These are phyloP conservation scores for Alternaria angustiovoidea DNA, from an alignment of 2,329 filamentous ascomycete species.

Conservation along the genomic window DNA sequence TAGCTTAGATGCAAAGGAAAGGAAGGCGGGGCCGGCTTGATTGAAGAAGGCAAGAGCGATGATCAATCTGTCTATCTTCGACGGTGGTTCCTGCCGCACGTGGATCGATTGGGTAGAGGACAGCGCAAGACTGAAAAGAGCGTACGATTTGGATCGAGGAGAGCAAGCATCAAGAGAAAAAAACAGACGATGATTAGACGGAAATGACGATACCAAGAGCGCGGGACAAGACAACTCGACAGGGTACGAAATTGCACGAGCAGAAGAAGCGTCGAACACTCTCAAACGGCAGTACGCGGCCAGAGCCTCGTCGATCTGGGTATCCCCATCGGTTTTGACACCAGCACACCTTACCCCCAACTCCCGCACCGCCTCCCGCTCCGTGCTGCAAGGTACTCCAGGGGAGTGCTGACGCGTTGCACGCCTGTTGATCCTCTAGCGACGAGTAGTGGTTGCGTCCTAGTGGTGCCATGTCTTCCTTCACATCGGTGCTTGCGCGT, in stretches of 20 bases:
- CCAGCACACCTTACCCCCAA: conserved; percentile 7
- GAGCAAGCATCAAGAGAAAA: conserved; percentile 1
- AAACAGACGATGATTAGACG: conserved; percentile 4
- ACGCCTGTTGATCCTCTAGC: conserved; percentile 12
- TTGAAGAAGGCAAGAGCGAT: conserved; percentile 11
- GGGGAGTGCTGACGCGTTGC: conserved; percentile 15
- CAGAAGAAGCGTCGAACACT: conserved; percentile 13
- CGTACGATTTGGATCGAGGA: conserved; percentile 5
- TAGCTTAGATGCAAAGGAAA: conserved; percentile 8
- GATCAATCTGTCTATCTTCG: conserved; percentile 3
- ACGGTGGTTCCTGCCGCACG: conserved; percentile 12
- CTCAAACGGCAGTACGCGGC: conserved; percentile 16
- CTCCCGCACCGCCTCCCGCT: conserved; percentile 10
- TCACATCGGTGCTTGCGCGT: conserved; percentile 8
- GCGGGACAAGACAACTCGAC: conserved; percentile 11
- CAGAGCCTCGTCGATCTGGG: conserved; percentile 14
- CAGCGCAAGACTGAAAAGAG: conserved; percentile 6
- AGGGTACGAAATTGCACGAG: conserved; percentile 18
- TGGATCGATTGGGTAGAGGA: not conserved
- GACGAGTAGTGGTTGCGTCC: not conserved
- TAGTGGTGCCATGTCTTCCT: conserved; percentile 8
- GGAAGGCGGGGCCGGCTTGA: conserved; percentile 16
- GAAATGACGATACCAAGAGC: conserved; percentile 10
- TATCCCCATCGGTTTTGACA: conserved; percentile 17
- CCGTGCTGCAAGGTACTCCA: conserved; percentile 12